A percentile compares a stretch with the other conserved stretches of the same genome.
phyloP scores from a whole-genome alignment of 495 filamentous ascomycete species.

The Chaetomium tenue region DNA sequence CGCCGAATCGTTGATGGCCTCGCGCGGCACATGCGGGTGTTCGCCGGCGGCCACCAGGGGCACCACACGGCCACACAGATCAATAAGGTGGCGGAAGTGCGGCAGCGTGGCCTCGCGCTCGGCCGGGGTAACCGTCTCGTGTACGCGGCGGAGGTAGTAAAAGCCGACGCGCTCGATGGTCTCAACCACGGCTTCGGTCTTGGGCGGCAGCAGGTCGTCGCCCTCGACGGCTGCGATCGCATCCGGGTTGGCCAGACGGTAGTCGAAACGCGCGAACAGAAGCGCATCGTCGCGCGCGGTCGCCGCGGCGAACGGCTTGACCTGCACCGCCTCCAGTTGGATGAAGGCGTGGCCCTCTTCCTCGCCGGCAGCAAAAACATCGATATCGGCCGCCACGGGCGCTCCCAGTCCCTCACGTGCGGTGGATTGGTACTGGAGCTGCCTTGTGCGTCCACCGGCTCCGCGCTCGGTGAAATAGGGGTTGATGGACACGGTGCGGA shows the following conservation, averaged over 20 bases:
- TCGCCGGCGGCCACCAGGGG: neutral
- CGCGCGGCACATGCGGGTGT: neutral
- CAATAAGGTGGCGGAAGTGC: constrained; percentile 17
- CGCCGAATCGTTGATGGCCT: constrained; percentile 14
- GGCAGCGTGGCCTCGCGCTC: constrained; percentile 14
- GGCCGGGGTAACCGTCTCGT: constrained; percentile 4
- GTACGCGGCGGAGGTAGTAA: constrained; percentile 17
- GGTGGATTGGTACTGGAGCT: constrained; percentile 8
- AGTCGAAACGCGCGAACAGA: neutral
- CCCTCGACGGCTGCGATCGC: neutral
- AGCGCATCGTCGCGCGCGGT: neutral
- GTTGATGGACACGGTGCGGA: constrained; percentile 28
- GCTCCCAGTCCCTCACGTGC: neutral
- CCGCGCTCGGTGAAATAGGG: neutral
- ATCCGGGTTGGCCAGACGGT: neutral
- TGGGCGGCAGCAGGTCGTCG: neutral
- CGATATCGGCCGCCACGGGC: neutral
- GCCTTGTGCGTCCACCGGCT: neutral
- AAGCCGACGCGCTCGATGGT: neutral
- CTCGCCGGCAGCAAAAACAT: neutral
- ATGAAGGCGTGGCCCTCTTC: constrained; percentile 2
- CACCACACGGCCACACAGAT: neutral
- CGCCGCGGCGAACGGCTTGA: constrained; percentile 10
- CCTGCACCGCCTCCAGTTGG: constrained; percentile 25
- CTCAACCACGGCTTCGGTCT: neutral